Evolutionary conservation across 371 early-diverging fungal species (phyloP), one percentile per base, ranked within the genome.

Genomic region (Syncephalis plumigaleata): DNA sequence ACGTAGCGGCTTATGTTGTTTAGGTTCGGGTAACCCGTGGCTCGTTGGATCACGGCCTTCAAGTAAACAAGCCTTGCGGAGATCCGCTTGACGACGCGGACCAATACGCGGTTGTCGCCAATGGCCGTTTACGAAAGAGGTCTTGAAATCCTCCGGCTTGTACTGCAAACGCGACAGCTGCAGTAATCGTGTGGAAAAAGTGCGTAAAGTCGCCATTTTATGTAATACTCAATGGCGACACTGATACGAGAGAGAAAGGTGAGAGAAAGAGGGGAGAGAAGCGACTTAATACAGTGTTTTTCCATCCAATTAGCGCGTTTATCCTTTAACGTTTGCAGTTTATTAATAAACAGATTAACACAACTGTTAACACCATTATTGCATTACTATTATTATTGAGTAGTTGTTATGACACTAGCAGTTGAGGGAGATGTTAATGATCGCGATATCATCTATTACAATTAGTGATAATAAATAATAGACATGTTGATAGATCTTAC

Each of bases 21-120:
- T 48, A 2, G 7, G 13, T 2, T 21, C 22, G 2, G 71, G 68
- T 48, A 70, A 44, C 5, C 66, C 71, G n/a, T 70, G 60, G 13
- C 55, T 43, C 9, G 26, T 21, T 2, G 71, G 61, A 39, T 70
- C 66, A 26, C 65, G 44, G 1, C 49, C 51, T 26, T 52, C 48
- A 13, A 60, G 11, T 4, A 63, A 16, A 39, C 64, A 64, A 17
- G 59, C 59, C 42, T 70, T 70, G 44, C 71, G 58, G 39, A 70
- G 39, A 46, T 66, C 68, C 2, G 64, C 69, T 23, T 71, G 70
- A 26, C 54, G 51, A 8, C 71, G 57, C 26, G 53, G 42, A 23
- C 65, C 55, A 47, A 64, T 57, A 26, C 49, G 44, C 0, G 68
- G 60, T 0, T 50, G 42, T 27, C 54, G 46, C 66, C 69, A 70